These are phyloP conservation scores for Nicotiana tomentosiformis DNA, from an alignment of 257 asterid genomes.

Conservation along the genomic window DNA sequence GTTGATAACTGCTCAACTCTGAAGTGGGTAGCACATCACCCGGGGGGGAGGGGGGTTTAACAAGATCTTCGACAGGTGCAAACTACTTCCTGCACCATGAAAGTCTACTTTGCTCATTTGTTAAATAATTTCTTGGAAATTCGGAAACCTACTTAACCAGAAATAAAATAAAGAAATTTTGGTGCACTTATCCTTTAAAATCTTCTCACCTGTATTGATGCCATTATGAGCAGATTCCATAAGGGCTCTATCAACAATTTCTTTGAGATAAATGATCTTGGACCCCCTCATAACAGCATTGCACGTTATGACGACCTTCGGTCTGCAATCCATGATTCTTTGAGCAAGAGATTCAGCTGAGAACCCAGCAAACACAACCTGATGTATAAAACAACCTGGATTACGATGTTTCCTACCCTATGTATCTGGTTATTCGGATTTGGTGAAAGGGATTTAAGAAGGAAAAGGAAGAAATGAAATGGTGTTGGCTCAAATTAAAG, in stretches of 20 bases:
- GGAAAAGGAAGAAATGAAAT: not conserved
- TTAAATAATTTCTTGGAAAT: not conserved
- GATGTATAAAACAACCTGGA: slow-evolving; percentile 12
- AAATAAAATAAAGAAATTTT: not conserved
- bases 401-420: slow-evolving; percentile 5
- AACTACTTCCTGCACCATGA: not conserved
- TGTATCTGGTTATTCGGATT: not conserved
- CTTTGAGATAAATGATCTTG: slow-evolving; percentile 77
- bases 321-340: slow-evolving; percentile 90
- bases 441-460: not conserved
- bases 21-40: too few species aligned
- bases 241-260: slow-evolving; percentile 75
- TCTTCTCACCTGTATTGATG: slow-evolving; percentile 45
- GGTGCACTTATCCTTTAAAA: not conserved
- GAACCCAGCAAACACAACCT: slow-evolving; percentile 99
- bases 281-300: slow-evolving; percentile 93
- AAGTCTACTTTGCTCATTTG: not conserved
- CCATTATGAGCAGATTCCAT: slow-evolving; percentile 61
- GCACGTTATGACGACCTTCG: slow-evolving; percentile 86
- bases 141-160: not conserved
- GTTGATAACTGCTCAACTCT: not conserved
- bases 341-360: slow-evolving; percentile 89
- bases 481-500: not conserved
- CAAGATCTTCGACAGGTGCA: not conserved
- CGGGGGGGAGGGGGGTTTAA: too few species aligned